Base-by-base conservation (phyloP, 805 yeast genomes). In the Soucietia sequanensis region DNA sequence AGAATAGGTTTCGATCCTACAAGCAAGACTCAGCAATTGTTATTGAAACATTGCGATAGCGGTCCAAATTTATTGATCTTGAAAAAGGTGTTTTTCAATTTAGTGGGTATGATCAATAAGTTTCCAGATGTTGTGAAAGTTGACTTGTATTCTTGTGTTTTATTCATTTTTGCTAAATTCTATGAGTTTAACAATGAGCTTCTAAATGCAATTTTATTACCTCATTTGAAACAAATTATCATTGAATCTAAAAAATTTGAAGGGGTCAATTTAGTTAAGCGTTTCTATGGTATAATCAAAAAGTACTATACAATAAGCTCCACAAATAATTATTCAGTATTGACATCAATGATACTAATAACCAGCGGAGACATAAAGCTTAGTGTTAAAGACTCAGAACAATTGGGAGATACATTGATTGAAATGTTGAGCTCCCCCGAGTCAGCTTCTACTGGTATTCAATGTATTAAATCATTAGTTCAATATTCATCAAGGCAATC, bases 111-210 rank as follows among this genome's bases (percentile, higher is more conserved):
- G 80, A 70, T 80, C 15, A 69, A 68, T 11, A 64, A 63, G 22
- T 80, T 90, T 46, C 91, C 95, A 0, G 76, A 69, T 17, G 69
- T 82, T 13, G 83, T 87, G 30, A 77, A 77, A 44, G 57, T 67
- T 9, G 98, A 91, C 54, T 60, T 91, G 19, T 78, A 77, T 50
- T 73, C 90, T 0, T 81, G 95, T 47, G 48, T 84, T 25, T 58
- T 90, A 16, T 81, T 72, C 47, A 70, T 83, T 5, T 73, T 84
- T 38, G 76, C 82, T 5, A 67, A 70, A 46, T 64, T 83, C 33
- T 76, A 74, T 50, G 73, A 76, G 47, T 62, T 49, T 39, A 47
- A 57, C 34, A 60, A 65, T 28, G 66, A 67, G 25, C 62, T 38
- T 53, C 62, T 46, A 49, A 57, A 65, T 17, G 78, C 87, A 0